phyloP scores from a whole-genome alignment of 108 stramenopile genomes.

The Pseudonitzschia multistriata region DNA sequence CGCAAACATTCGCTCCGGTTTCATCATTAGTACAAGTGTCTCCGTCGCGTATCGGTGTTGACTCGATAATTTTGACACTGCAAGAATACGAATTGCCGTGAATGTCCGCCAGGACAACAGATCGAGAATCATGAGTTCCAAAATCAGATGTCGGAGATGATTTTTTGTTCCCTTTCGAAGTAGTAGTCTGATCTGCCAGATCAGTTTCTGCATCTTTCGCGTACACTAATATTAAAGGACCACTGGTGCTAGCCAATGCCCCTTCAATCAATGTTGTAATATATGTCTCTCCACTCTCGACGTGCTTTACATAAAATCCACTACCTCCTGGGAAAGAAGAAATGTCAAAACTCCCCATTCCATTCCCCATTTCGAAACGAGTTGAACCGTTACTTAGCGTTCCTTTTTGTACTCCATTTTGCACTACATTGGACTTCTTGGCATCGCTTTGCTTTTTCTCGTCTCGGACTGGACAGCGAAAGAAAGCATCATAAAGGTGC shows the following conservation, averaged over 20 bases:
- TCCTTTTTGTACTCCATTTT: constrained; percentile 3
- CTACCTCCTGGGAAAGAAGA: constrained; percentile 47
- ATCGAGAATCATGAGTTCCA: constrained; percentile 4
- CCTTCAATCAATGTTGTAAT: constrained; percentile 43
- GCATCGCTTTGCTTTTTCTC: constrained; percentile 9
- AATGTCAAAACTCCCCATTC: constrained; percentile 62
- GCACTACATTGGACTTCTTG: constrained; percentile 9
- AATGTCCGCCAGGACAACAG: constrained; percentile 56
- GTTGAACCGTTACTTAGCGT: constrained; percentile 8
- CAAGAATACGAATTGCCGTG: constrained; percentile 52
- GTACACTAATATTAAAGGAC: constrained; percentile 31
- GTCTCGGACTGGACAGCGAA: constrained; percentile 16
- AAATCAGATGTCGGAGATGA: background rate
- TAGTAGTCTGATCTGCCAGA: background rate
- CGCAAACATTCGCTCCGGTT: background rate
- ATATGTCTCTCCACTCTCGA: constrained; percentile 47
- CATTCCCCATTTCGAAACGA: constrained; percentile 52
- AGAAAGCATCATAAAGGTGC: constrained; percentile 5
- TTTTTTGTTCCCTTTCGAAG: background rate
- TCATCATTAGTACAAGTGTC: background rate
- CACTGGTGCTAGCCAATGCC: background rate
- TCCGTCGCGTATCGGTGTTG: background rate
- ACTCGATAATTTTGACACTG: constrained; percentile 41
- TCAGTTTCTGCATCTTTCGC: constrained; percentile 6
- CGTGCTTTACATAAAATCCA: constrained; percentile 64